Conservation (phyloP, 208 protist genomes). For the Acanthamoeba divionensis region DNA sequence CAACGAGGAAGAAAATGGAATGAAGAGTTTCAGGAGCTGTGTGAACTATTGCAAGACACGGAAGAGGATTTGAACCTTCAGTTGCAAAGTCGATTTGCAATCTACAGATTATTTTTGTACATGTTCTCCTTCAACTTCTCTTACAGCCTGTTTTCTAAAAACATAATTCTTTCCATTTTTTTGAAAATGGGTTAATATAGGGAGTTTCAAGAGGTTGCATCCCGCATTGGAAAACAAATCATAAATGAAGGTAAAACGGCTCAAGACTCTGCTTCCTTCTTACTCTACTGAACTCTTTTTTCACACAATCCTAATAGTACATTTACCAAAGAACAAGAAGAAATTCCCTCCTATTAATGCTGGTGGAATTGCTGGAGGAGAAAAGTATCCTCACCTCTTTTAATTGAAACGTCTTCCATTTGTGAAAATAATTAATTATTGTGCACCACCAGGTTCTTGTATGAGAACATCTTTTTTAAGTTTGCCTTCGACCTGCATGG, state of each 20-base stretch:
- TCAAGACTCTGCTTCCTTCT: neutral
- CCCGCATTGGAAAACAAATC: slow-evolving; percentile 26
- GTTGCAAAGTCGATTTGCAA: neutral
- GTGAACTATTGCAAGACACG: neutral
- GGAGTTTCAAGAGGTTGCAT: slow-evolving; percentile 8
- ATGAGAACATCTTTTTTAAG: slow-evolving; percentile 59
- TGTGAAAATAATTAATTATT: neutral
- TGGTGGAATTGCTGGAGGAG: slow-evolving; percentile 69
- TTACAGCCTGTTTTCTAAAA: neutral
- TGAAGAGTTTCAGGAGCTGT: slow-evolving; percentile 39
- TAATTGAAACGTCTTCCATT: neutral
- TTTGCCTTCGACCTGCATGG: slow-evolving; percentile 64
- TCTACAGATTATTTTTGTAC: slow-evolving; percentile 43
- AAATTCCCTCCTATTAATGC: slow-evolving; percentile 48
- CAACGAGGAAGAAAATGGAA: neutral
- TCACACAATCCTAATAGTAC: neutral
- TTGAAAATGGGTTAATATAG: neutral
- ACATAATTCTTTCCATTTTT: neutral
- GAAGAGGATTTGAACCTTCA: neutral
- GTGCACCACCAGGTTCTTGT: slow-evolving; percentile 39
- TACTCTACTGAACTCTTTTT: neutral
- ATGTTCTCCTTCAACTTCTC: neutral
- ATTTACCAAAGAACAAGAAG: slow-evolving; percentile 13
- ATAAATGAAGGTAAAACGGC: neutral
- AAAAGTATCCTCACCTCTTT: slow-evolving; percentile 61